phyloP scores from a whole-genome alignment of 306 rosid genomes.

The Corylus americana region DNA sequence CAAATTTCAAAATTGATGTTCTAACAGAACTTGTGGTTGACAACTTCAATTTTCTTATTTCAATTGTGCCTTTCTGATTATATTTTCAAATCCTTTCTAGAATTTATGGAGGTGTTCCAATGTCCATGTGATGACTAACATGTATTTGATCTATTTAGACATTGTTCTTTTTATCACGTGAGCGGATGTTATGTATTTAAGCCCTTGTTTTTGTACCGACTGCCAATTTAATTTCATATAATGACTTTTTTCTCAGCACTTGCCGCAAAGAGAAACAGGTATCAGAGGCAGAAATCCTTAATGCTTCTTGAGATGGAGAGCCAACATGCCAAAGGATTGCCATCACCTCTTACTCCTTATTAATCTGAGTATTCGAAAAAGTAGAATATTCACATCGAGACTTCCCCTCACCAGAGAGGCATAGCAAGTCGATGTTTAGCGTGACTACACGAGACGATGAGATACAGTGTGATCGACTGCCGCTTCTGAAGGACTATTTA shows the following conservation, averaged over 20 bases:
- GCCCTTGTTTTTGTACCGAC: conserved; percentile 15
- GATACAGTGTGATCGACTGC: not conserved
- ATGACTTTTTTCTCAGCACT: conserved; percentile 61
- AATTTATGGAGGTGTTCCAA: not conserved
- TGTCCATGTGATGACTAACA: not conserved
- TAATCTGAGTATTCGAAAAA: conserved; percentile 21
- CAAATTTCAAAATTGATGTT: not conserved
- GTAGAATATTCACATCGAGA: not conserved
- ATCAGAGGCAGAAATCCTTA: conserved; percentile 85
- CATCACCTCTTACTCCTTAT: conserved; percentile 50
- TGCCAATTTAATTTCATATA: conserved; percentile 1
- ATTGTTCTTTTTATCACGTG: conserved; percentile 5
- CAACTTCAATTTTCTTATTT: not conserved
- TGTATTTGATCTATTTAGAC: not conserved
- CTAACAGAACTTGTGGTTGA: not conserved
- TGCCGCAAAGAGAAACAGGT: conserved; percentile 81
- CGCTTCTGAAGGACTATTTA: conserved; percentile 15
- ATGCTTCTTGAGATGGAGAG: conserved; percentile 98
- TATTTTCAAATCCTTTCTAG: not conserved
- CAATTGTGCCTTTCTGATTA: not conserved
- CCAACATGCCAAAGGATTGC: conserved; percentile 86
- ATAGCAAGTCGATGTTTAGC: not conserved
- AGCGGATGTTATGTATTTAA: not conserved
- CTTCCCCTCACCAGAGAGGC: not conserved
- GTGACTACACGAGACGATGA: not conserved